Percentiles rank a stretch among this genome's conserved stretches.
phyloP scores from a whole-genome alignment of 257 asterid species.

The Gentiana straminea region DNA sequence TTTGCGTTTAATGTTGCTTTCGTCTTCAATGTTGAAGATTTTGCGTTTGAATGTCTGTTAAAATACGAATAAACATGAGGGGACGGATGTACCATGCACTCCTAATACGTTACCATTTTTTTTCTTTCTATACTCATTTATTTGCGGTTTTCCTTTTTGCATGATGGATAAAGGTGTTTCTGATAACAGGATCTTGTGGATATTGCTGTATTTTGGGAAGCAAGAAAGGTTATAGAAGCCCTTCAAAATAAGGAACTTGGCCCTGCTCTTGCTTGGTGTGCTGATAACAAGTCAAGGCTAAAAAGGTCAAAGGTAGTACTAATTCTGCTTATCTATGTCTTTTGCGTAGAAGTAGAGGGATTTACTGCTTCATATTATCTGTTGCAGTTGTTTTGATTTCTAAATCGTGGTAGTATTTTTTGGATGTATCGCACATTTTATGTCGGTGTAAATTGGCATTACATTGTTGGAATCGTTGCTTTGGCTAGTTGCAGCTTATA shows the following conservation, averaged over 20 bases:
- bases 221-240: constrained; percentile 85
- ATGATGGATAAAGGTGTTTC: constrained; percentile 16
- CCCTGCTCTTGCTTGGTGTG: constrained; percentile 98
- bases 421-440: too few relatives aligned
- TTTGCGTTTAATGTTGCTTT: too few relatives aligned
- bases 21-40: too few relatives aligned
- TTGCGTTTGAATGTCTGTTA: too few relatives aligned
- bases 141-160: neutral
- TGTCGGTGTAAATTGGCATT: too few relatives aligned
- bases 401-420: neutral
- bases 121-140: too few relatives aligned
- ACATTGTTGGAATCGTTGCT: too few relatives aligned
- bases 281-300: constrained; percentile 87
- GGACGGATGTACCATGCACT: neutral
- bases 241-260: constrained; percentile 77
- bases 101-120: neutral
- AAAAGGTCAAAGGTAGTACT: constrained; percentile 80
- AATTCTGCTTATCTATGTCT: neutral
- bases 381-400: too few relatives aligned
- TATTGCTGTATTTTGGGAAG: constrained; percentile 87
- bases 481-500: too few relatives aligned
- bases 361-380: constrained; percentile 1
- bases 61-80: too few relatives aligned
- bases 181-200: constrained; percentile 85
- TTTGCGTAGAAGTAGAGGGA: neutral